Percentiles rank a stretch among this genome's conserved stretches.
Conservation (phyloP, 164 flowering plant genomes). For the Magnolia officinalis region DNA sequence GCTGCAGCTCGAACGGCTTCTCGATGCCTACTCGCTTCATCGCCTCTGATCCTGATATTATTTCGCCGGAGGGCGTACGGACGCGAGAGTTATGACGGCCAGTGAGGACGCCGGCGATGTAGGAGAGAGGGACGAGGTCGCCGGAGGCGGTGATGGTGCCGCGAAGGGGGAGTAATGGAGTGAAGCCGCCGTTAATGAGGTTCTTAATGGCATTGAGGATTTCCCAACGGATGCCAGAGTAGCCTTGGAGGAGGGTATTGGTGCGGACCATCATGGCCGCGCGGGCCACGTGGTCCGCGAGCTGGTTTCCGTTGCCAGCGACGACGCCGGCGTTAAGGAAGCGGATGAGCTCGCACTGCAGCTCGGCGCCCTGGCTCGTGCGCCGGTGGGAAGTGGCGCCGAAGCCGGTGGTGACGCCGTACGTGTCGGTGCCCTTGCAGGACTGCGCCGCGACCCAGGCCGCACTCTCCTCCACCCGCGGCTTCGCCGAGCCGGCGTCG, state of each 20-base stretch:
- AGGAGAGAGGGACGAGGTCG: slow-evolving; percentile 38
- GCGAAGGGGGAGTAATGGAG: slow-evolving; percentile 28
- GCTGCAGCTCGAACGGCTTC: slow-evolving; percentile 23
- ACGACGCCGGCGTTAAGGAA: slow-evolving; percentile 39
- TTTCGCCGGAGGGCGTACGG: slow-evolving; percentile 16
- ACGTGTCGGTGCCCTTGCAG: slow-evolving; percentile 36
- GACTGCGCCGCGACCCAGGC: slow-evolving; percentile 28
- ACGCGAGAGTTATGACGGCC: slow-evolving; percentile 27
- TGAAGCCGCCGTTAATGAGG: slow-evolving; percentile 22
- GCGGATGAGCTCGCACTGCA: slow-evolving; percentile 37
- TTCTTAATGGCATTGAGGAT: slow-evolving; percentile 25
- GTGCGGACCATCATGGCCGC: slow-evolving; percentile 43
- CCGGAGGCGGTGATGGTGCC: slow-evolving; percentile 44
- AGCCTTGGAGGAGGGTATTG: slow-evolving; percentile 37
- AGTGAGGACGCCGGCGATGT: slow-evolving; percentile 33
- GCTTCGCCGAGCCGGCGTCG: slow-evolving; percentile 21
- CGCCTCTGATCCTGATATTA: slow-evolving; percentile 23
- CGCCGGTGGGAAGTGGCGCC: slow-evolving; percentile 41
- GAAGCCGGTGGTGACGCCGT: slow-evolving; percentile 41
- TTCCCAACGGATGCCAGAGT: slow-evolving; percentile 41
- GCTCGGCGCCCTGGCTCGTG: slow-evolving; percentile 31
- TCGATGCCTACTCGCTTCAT: slow-evolving; percentile 18
- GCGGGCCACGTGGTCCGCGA: slow-evolving; percentile 22
- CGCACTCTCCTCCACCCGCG: slow-evolving; percentile 33
- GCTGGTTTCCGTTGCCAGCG: slow-evolving; percentile 24